phyloP scores from a whole-genome alignment of 768 basidiomycete genomes.

The Boletus edulis region DNA sequence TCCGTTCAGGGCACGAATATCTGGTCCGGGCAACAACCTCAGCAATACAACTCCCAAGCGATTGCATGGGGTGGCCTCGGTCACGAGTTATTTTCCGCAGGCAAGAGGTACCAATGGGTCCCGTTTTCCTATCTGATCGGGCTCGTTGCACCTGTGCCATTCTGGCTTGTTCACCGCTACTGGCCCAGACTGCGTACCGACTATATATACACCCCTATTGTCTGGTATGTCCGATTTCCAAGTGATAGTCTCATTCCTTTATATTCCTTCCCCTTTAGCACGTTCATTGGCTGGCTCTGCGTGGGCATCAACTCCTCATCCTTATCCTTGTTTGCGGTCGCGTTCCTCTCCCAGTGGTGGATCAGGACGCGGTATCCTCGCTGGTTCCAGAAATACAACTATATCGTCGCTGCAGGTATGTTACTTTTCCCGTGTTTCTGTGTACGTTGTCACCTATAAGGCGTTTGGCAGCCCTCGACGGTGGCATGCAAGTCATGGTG shows the following conservation, averaged over 20 bases:
- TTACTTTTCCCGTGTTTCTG: neutral
- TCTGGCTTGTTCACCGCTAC: slow-evolving; percentile 38
- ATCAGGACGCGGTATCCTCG: slow-evolving; percentile 34
- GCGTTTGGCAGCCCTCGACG: slow-evolving; percentile 30
- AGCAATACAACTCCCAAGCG: slow-evolving; percentile 31
- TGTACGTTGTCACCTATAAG: neutral
- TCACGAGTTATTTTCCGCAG: slow-evolving; percentile 31
- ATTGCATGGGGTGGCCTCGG: slow-evolving; percentile 40
- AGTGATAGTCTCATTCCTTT: neutral
- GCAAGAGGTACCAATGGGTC: slow-evolving; percentile 37
- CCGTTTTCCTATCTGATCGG: slow-evolving; percentile 35
- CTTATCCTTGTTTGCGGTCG: slow-evolving; percentile 4
- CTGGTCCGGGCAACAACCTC: slow-evolving; percentile 32
- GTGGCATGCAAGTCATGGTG: slow-evolving; percentile 50
- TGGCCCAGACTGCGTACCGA: slow-evolving; percentile 32
- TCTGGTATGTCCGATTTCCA: slow-evolving; percentile 19
- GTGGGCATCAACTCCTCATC: slow-evolving; percentile 28
- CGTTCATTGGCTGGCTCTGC: slow-evolving; percentile 15
- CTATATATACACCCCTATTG: slow-evolving; percentile 30
- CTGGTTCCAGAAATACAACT: slow-evolving; percentile 40
- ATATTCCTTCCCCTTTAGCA: slow-evolving; percentile 12
- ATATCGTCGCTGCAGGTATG: slow-evolving; percentile 42
- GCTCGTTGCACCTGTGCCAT: slow-evolving; percentile 36
- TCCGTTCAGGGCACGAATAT: slow-evolving; percentile 51
- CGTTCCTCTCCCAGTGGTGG: slow-evolving; percentile 38